Evolutionary conservation across 108 stramenopile species (phyloP), one percentile per base, ranked within the genome.

Genomic region (Cyclotella kingstonii): DNA sequence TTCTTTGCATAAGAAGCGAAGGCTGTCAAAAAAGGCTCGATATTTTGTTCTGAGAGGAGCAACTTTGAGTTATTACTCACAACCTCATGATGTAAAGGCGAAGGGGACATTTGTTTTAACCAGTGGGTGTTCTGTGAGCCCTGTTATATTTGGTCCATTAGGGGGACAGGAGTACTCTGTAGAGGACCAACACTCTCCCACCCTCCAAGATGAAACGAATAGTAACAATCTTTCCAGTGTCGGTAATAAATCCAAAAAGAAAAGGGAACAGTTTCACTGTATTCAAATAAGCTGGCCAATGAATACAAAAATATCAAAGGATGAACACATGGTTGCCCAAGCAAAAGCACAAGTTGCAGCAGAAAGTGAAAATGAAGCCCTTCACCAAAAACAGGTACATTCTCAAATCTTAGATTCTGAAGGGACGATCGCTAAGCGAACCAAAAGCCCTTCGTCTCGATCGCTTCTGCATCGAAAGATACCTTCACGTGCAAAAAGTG

Each of bases 31-130:
- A 21, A 40, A 30, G 27, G 50, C 65, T 1, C 54, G 73, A 26
- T 78, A 73, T 59, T 78, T 78, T 38, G 64, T 78, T 8, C 31
- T 78, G 17, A 47, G 77, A 50, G 63, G 61, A 10, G 46, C 38
- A 14, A 73, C 67, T 0, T 51, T 78, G 26, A 73, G 71, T 38
- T 78, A 74, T 34, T 78, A 78, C 39, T n/a, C 40, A 7, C 50
- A 49, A 41, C 33, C 30, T 40, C 51, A 68, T 15, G 73, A 78
- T 38, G 57, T 78, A 39, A 73, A 74, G 44, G 67, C 77, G 38
- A 78, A 78, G 68, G 77, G 77, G 35, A 73, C 66, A 7, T 68
- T 73, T 49, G 64, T 78, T 11, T 43, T 78, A 29, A 68, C 48
- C 2, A 62, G 58, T 27, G 66, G 60, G 6, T 74, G 77, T 27